Conservation (phyloP, 2,329 filamentous ascomycete species). For the Phaeosphaeriaceae sp. region DNA sequence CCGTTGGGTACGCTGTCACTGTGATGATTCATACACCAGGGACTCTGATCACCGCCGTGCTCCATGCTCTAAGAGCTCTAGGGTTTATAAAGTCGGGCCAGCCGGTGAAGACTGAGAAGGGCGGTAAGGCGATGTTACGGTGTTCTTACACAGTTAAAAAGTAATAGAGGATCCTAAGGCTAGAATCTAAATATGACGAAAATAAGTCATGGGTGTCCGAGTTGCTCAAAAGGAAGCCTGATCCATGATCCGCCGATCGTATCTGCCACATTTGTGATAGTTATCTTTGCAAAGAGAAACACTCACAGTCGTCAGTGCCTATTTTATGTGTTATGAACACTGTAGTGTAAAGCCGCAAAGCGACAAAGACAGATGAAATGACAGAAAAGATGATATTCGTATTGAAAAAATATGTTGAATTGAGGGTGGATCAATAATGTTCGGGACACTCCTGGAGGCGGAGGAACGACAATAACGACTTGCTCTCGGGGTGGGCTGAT, state of each 20-base stretch:
- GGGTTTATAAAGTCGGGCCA: too few relatives aligned
- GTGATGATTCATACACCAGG: constrained; percentile 39
- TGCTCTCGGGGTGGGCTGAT: not conserved
- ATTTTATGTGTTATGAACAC: constrained; percentile 1
- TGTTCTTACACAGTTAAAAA: constrained; percentile 1
- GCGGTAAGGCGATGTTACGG: too few relatives aligned
- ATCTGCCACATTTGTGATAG: constrained; percentile 5
- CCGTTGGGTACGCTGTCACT: constrained; percentile 41
- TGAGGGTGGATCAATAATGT: constrained; percentile 8
- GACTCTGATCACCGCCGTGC: constrained; percentile 39
- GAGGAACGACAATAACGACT: constrained; percentile 3
- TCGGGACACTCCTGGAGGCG: constrained; percentile 5
- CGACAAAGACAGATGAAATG: constrained; percentile 1
- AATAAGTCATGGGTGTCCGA: not conserved
- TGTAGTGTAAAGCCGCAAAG: constrained; percentile 7
- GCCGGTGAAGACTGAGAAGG: too few relatives aligned
- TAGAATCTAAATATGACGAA: constrained; percentile 6
- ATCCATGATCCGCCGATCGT: constrained; percentile 5
- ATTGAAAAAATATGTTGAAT: constrained; percentile 3
- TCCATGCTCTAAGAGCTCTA: constrained; percentile 44
- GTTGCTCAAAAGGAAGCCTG: not conserved
- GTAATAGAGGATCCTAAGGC: constrained; percentile 1
- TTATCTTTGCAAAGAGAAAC: constrained; percentile 2
- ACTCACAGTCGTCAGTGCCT: constrained; percentile 8
- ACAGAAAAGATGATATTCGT: constrained; percentile 5